phyloP scores from a whole-genome alignment of 148 eudicot genomes.

The Rhododendron griersonianum region DNA sequence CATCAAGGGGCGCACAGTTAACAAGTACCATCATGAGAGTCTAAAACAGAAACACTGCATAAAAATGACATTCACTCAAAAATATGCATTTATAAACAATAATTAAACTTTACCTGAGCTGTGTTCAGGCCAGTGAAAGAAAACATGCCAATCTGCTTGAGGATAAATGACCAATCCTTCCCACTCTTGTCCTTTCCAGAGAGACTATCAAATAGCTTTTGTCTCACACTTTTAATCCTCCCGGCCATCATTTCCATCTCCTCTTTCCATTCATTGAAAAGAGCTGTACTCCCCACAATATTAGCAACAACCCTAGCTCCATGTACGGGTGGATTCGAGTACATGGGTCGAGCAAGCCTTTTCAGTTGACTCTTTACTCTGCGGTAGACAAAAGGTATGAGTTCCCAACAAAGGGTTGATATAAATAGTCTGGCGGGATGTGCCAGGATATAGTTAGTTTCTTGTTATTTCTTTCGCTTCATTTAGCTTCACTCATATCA shows the following conservation, averaged over 20 bases:
- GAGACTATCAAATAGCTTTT: slow-evolving; percentile 65
- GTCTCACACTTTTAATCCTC: slow-evolving; percentile 68
- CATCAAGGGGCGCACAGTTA: background rate
- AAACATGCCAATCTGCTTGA: slow-evolving; percentile 92
- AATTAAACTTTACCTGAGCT: slow-evolving; percentile 58
- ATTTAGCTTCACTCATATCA: too few species aligned
- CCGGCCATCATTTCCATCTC: slow-evolving; percentile 97
- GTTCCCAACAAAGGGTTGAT: background rate
- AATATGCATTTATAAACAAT: background rate
- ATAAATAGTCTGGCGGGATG: background rate
- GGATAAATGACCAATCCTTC: slow-evolving; percentile 94
- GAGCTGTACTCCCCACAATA: slow-evolving; percentile 60
- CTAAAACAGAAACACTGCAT: background rate
- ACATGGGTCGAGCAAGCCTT: slow-evolving; percentile 93
- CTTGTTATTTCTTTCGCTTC: too few species aligned
- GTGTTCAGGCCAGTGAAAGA: slow-evolving; percentile 86
- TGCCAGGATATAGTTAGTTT: too few species aligned
- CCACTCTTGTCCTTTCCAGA: slow-evolving; percentile 69
- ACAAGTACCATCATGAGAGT: background rate
- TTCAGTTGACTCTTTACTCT: slow-evolving; percentile 96
- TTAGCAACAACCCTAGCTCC: slow-evolving; percentile 93
- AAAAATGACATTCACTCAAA: background rate
- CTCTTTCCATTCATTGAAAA: slow-evolving; percentile 79
- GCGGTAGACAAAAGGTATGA: slow-evolving; percentile 10
- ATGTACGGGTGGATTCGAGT: slow-evolving; percentile 96